Evolutionary conservation across 2,329 filamentous ascomycete genomes (phyloP).

Genomic region (Aspergillus brasiliensis): DNA sequence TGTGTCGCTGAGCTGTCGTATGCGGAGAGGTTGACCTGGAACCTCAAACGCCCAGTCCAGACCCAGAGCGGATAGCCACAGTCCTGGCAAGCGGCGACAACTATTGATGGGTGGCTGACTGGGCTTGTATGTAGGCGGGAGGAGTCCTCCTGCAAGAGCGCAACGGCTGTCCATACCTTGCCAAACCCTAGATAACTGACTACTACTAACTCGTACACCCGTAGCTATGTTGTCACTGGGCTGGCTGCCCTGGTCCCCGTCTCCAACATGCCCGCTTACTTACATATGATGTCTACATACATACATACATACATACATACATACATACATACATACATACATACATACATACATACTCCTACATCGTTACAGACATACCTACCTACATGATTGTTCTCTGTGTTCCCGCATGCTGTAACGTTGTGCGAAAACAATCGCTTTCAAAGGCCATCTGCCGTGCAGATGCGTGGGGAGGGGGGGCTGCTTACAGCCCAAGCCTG

Average conservation of each 20-base stretch:
- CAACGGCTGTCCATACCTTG: neutral
- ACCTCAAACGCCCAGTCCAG: neutral
- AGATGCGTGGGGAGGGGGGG: neutral
- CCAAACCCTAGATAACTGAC: neutral
- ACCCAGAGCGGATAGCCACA: neutral
- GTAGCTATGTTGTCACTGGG: too few relatives aligned
- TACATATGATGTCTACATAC: too few relatives aligned
- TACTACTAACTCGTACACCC: neutral
- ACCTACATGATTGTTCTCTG: neutral
- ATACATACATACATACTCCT: neutral
- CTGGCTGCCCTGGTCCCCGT: too few relatives aligned
- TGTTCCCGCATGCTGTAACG: neutral
- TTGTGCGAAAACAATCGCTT: neutral
- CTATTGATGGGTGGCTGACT: neutral
- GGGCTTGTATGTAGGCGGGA: neutral
- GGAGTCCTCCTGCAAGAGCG: neutral
- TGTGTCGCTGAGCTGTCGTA: slow-evolving; percentile 1
- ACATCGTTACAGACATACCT: neutral
- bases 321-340: too few relatives aligned
- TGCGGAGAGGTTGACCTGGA: neutral
- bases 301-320: neutral
- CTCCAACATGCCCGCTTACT: too few relatives aligned
- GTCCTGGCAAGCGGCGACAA: neutral
- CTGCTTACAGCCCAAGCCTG: neutral
- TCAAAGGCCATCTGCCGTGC: neutral